Conservation (phyloP, 1,284 basidiomycete species). For the Microbotryum lychnidis-dioicae region DNA sequence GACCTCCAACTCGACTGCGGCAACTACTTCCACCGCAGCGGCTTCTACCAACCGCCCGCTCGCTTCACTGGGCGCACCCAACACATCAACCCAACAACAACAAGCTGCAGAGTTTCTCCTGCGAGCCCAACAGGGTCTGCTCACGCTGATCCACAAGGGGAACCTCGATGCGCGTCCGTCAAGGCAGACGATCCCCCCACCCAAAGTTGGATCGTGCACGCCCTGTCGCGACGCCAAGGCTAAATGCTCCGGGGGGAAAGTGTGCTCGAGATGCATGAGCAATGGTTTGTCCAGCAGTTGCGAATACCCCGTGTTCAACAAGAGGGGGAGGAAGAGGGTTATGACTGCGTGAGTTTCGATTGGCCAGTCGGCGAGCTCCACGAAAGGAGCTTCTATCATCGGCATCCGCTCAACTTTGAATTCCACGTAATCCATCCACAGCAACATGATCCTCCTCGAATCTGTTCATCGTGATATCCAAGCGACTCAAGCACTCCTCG, state of each 20-base stretch:
- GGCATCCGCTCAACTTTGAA: not conserved
- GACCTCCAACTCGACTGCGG: not conserved
- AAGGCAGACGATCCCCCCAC: conserved; percentile 1
- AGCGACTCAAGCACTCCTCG: conserved; percentile 10
- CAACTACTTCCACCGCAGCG: not conserved
- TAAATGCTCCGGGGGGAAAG: conserved; percentile 12
- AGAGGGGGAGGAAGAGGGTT: conserved; percentile 17
- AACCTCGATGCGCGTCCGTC: conserved; percentile 21
- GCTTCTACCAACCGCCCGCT: not conserved
- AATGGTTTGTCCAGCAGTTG: not conserved
- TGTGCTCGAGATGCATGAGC: conserved; percentile 9
- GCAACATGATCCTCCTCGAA: conserved; percentile 17
- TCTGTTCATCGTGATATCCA: conserved; percentile 18
- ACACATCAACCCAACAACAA: conserved; percentile 8
- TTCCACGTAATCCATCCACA: not conserved
- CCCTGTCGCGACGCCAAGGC: conserved; percentile 14
- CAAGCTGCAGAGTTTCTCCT: conserved; percentile 12
- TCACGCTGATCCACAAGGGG: conserved; percentile 8
- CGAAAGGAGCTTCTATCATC: not conserved
- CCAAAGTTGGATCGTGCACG: conserved; percentile 13
- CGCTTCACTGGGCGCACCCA: conserved; percentile 2
- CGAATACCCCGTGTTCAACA: conserved; percentile 8
- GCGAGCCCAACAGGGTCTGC: conserved; percentile 6
- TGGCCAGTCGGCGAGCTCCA: not conserved
- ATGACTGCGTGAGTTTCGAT: conserved; percentile 14